Conservation (phyloP, 1,284 basidiomycete genomes). For the Pterulicium gracile region DNA sequence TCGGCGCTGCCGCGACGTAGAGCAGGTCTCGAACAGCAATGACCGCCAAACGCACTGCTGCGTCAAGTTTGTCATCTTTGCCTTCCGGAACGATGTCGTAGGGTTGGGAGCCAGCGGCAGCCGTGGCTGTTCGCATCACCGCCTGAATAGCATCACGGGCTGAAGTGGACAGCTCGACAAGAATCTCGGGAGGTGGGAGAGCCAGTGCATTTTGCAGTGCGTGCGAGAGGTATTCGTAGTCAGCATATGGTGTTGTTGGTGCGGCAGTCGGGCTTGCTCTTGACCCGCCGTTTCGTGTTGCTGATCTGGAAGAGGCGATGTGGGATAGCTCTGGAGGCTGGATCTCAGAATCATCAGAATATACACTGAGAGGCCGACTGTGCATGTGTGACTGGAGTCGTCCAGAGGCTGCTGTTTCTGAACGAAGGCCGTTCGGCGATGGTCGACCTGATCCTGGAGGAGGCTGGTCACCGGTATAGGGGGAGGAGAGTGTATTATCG, state of each 20-base stretch:
- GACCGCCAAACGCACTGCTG: slow-evolving; percentile 55
- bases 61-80: slow-evolving; percentile 45
- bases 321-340: slow-evolving; percentile 38
- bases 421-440: slow-evolving; percentile 8
- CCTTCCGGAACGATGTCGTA: slow-evolving; percentile 23
- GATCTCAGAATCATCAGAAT: slow-evolving; percentile 70
- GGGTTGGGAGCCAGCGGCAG: slow-evolving; percentile 28
- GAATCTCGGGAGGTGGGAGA: slow-evolving; percentile 43
- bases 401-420: slow-evolving; percentile 16
- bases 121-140: slow-evolving; percentile 51
- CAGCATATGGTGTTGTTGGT: neutral
- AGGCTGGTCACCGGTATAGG: slow-evolving; percentile 12
- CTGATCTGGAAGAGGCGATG: slow-evolving; percentile 12
- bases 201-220: slow-evolving; percentile 51
- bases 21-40: slow-evolving; percentile 61
- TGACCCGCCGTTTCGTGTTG: slow-evolving; percentile 8
- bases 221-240: slow-evolving; percentile 47
- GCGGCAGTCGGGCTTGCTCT: neutral
- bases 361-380: slow-evolving; percentile 45
- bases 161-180: slow-evolving; percentile 46
- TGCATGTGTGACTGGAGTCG: slow-evolving; percentile 23
- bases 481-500: slow-evolving; percentile 19
- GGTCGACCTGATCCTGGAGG: slow-evolving; percentile 1
- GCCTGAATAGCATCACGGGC: slow-evolving; percentile 51
- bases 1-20: slow-evolving; percentile 56